These are phyloP conservation scores for Elaeagnus macrophylla DNA, from an alignment of 306 rosid genomes.

Conservation along the genomic window DNA sequence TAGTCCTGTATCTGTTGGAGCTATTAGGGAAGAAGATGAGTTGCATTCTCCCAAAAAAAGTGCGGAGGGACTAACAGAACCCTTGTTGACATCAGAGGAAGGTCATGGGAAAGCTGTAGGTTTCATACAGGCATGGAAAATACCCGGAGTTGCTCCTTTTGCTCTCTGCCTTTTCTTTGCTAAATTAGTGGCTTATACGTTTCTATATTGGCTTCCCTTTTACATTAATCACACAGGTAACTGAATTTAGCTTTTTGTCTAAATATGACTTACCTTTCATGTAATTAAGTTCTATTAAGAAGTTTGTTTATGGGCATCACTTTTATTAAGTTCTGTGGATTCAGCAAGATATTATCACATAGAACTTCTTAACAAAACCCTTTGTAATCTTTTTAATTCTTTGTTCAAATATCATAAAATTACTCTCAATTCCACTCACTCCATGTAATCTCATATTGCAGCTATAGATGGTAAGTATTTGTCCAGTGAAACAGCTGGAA, in stretches of 20 bases:
- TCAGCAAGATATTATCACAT: too few species aligned
- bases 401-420: not conserved
- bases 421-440: not conserved
- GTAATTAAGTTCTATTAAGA: too few species aligned
- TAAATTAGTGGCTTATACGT: conserved; percentile 96
- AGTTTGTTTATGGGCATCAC: too few species aligned
- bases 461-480: conserved; percentile 81
- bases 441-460: conserved; percentile 29
- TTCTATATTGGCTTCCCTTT: conserved; percentile 98
- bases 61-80: conserved; percentile 42
- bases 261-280: not conserved
- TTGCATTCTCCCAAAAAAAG: conserved; percentile 38
- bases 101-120: conserved; percentile 53
- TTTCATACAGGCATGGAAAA: conserved; percentile 90
- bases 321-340: too few species aligned
- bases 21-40: conserved; percentile 45
- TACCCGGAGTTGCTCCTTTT: conserved; percentile 97
- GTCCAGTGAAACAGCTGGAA: conserved; percentile 67
- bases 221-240: conserved; percentile 87
- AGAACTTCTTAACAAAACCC: not conserved
- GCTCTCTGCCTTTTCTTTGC: conserved; percentile 91
- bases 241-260: conserved; percentile 2
- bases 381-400: not conserved
- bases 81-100: conserved; percentile 38
- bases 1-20: conserved; percentile 64